Conservation (phyloP, 1,139 yeast genomes). For the Wickerhamiella infanticola region DNA sequence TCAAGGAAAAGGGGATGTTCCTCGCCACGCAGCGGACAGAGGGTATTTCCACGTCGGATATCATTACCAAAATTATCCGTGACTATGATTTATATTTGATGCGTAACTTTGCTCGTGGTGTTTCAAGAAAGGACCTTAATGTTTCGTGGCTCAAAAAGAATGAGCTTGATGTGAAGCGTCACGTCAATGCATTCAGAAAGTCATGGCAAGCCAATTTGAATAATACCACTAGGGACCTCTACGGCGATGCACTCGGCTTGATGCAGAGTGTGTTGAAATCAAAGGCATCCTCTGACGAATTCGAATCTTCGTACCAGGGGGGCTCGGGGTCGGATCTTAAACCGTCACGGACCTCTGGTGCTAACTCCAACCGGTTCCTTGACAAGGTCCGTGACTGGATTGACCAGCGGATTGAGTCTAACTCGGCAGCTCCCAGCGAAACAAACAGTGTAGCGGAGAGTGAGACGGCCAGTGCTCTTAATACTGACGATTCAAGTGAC, state of each 20-base stretch:
- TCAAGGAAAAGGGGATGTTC: constrained; percentile 80
- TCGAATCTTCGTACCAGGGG: constrained; percentile 3
- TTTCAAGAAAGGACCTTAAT: constrained; percentile 86
- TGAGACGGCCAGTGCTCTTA: background rate
- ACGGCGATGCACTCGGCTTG: constrained; percentile 35
- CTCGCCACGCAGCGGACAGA: constrained; percentile 92
- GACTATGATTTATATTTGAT: constrained; percentile 93
- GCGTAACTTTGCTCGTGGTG: constrained; percentile 96
- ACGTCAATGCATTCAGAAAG: constrained; percentile 72
- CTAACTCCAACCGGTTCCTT: constrained; percentile 2
- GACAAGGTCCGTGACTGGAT: constrained; percentile 14
- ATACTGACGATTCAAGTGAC: background rate
- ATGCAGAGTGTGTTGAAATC: constrained; percentile 1
- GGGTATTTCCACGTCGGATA: constrained; percentile 90
- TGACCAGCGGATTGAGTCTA: constrained; percentile 9
- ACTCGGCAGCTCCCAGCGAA: background rate
- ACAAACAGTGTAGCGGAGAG: background rate
- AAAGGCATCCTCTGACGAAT: background rate
- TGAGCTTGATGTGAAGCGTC: constrained; percentile 85
- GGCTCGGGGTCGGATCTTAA: background rate
- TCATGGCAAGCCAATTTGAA: constrained; percentile 55
- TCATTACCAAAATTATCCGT: constrained; percentile 82
- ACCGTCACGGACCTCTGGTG: background rate
- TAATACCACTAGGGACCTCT: constrained; percentile 63
- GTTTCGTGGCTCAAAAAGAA: constrained; percentile 96